Evolutionary conservation across 2,329 filamentous ascomycete genomes (phyloP).

Genomic region (Cercospora sp.): DNA sequence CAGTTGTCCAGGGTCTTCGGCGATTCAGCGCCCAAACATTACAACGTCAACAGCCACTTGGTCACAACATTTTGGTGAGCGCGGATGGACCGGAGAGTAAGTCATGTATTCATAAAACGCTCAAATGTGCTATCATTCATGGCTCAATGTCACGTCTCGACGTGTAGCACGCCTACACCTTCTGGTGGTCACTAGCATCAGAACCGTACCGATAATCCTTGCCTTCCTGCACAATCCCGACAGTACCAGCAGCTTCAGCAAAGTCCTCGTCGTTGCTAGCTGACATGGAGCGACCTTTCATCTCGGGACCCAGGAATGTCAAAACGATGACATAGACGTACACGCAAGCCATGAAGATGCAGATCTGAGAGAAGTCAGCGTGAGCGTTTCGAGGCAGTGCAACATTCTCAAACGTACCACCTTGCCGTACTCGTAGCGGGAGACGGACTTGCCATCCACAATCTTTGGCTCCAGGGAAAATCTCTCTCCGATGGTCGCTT

Average conservation of each 20-base stretch:
- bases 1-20: slow-evolving; percentile 7
- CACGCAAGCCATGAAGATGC: slow-evolving; percentile 77
- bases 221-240: slow-evolving; percentile 15
- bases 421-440: slow-evolving; percentile 46
- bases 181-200: slow-evolving; percentile 14
- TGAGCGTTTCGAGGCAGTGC: background rate
- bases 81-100: background rate
- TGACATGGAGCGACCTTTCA: slow-evolving; percentile 41
- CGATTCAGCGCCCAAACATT: background rate
- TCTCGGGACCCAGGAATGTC: slow-evolving; percentile 61
- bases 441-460: slow-evolving; percentile 42
- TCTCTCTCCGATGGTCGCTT: slow-evolving; percentile 45
- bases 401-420: slow-evolving; percentile 66
- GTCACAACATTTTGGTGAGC: background rate
- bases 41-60: slow-evolving; percentile 1
- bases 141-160: background rate
- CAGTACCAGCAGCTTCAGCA: slow-evolving; percentile 33
- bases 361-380: slow-evolving; percentile 22
- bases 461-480: slow-evolving; percentile 45
- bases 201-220: slow-evolving; percentile 10
- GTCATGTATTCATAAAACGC: background rate
- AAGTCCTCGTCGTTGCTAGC: slow-evolving; percentile 36
- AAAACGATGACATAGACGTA: slow-evolving; percentile 64
- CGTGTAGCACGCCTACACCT: slow-evolving; percentile 8
- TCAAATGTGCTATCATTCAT: background rate